Percentiles rank a stretch among this genome's conserved stretches.
phyloP scores from a whole-genome alignment of 73 alveolate species.

The Paraurostyla sp. region DNA sequence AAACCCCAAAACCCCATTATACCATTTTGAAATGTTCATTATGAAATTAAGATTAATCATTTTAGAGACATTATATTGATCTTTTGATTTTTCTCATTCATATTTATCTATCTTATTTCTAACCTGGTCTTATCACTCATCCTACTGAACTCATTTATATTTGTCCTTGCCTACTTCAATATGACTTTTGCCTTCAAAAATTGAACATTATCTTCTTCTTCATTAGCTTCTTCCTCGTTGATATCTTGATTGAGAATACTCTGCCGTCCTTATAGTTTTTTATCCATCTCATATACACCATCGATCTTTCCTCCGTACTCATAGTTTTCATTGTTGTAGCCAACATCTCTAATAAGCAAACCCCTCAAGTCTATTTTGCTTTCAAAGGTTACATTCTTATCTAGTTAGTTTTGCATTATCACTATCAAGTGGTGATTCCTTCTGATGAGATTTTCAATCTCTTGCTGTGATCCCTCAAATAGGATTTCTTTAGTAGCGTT shows the following conservation, averaged over 20 bases:
- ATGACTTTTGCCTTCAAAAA: constrained; percentile 36
- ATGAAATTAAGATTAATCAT: constrained; percentile 5
- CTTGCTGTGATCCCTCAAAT: neutral
- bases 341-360: constrained; percentile 11
- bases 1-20: constrained; percentile 39
- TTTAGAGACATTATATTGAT: constrained; percentile 20
- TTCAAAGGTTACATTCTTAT: neutral
- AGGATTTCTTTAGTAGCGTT: constrained; percentile 19
- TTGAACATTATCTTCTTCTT: constrained; percentile 9
- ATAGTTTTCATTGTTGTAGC: neutral
- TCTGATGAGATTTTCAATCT: neutral
- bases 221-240: neutral
- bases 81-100: neutral
- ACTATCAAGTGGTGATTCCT: neutral
- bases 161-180: neutral
- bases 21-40: neutral
- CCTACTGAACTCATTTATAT: neutral
- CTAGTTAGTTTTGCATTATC: neutral
- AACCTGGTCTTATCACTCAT: constrained; percentile 5
- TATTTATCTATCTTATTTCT: constrained; percentile 6
- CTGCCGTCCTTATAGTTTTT: neutral
- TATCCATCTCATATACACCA: constrained; percentile 47
- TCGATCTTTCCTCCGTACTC: constrained; percentile 34
- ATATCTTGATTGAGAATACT: constrained; percentile 12
- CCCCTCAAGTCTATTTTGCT: constrained; percentile 42